A percentile compares a stretch with the other conserved stretches of the same genome.
Evolutionary conservation across 345 rosid species (phyloP).

Genomic region (Syzygium jambos): DNA sequence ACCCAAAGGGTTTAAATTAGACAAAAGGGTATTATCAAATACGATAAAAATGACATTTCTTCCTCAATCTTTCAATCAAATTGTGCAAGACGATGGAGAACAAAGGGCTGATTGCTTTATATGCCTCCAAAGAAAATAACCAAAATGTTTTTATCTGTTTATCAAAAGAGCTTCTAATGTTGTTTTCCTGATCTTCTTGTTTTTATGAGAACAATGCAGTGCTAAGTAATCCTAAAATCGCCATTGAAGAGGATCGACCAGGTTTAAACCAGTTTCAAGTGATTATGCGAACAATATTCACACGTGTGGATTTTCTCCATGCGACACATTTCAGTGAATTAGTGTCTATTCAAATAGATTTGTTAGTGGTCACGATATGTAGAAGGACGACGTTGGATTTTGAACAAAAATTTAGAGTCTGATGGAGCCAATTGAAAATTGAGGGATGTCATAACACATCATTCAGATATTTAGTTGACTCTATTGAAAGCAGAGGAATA

Average conservation of each 20-base stretch:
- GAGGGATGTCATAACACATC: not conserved
- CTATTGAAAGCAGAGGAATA: not conserved
- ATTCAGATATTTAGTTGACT: not conserved
- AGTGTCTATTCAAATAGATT: not conserved
- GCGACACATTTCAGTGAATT: no score
- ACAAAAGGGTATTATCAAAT: not conserved
- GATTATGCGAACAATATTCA: not conserved
- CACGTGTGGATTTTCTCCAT: not conserved
- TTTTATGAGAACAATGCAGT: not conserved
- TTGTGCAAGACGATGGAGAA: not conserved
- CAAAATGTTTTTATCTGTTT: not conserved
- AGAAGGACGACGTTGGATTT: not conserved
- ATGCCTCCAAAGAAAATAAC: not conserved
- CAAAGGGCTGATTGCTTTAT: not conserved
- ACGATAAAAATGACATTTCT: not conserved
- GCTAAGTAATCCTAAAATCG: not conserved
- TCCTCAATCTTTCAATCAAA: not conserved
- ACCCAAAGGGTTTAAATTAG: not conserved
- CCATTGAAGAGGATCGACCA: not conserved
- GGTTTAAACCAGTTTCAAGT: not conserved
- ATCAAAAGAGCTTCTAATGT: not conserved
- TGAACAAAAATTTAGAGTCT: not conserved
- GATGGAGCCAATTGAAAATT: not conserved
- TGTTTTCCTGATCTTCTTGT: not conserved
- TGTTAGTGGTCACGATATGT: not conserved